Conservation (phyloP, 1,284 basidiomycete species). For the Trametes pubescens region DNA sequence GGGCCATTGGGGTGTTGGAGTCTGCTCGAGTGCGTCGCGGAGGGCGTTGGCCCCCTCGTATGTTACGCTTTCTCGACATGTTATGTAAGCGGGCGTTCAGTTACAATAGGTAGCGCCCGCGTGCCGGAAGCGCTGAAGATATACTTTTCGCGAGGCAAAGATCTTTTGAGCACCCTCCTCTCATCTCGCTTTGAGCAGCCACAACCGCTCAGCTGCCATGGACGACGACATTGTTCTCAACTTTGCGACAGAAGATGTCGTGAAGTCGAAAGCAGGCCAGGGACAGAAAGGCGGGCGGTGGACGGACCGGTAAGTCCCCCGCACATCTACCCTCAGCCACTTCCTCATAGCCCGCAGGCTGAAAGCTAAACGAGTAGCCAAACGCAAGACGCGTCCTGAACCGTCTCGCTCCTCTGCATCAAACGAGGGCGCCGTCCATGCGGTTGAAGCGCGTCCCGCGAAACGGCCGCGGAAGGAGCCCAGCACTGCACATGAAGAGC, state of each 20-base stretch:
- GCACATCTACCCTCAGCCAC: conserved; percentile 15
- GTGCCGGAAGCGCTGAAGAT: conserved; percentile 11
- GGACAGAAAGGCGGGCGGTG: conserved; percentile 80
- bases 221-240: conserved; percentile 75
- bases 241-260: conserved; percentile 54
- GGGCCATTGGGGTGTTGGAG: conserved; percentile 31
- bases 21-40: conserved; percentile 3
- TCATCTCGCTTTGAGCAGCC: not conserved
- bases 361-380: conserved; percentile 73
- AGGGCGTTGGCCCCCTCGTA: conserved; percentile 7
- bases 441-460: conserved; percentile 43
- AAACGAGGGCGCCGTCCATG: conserved; percentile 11
- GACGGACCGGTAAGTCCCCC: conserved; percentile 76
- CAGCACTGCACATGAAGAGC: conserved; percentile 30
- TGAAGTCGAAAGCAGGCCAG: conserved; percentile 39
- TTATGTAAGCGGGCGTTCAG: conserved; percentile 22
- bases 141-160: conserved; percentile 18
- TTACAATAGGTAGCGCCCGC: not conserved
- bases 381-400: conserved; percentile 58
- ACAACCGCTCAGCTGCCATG: conserved; percentile 48
- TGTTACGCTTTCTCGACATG: conserved; percentile 16
- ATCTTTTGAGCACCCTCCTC: conserved; percentile 11
- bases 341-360: conserved; percentile 50
- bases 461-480: conserved; percentile 60
- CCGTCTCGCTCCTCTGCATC: conserved; percentile 39